Base-by-base conservation (phyloP, 2,329 filamentous ascomycete species). In the Aureobasidium sp. region DNA sequence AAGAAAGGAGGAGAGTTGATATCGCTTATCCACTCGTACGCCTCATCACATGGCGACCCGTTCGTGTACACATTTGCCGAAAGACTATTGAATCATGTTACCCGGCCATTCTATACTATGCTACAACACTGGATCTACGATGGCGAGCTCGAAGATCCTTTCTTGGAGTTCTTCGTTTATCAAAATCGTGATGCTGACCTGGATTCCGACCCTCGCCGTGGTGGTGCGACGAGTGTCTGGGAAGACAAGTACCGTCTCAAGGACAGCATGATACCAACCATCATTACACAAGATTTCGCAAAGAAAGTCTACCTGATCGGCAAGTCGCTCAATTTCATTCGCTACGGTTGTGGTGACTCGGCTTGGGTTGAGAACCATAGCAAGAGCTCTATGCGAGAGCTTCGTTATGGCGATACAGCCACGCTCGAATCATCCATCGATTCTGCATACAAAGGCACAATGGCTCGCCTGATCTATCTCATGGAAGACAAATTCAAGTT, bases 61-160 rank as follows among this genome's bases (percentile, higher is more conserved):
- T 92, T 97, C 67, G 94, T 99, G 29, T 89, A 89, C 65, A 87
- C 87, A 0, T 97, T 97, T 77, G 94, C 94, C 0, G 93, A 97
- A 74, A 86, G 93, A 27, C 81, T 99, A 31, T 82, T 99, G 6
- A 82, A 83, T 6, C 90, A 93, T 69, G 89, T 99, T 60, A 97
- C 94, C 1, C 83, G 89, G 17, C 95, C 95, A 0, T 99, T 99
- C 72, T 99, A 99, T 73, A 90, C 95, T 69, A 97, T 99, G 79
- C 80, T 99, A 60, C 86, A 91, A 61, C 89, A 91, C 69, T 99
- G 94, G 94, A 96, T 99, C 56, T 99, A 99, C 71, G 93, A 99
- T 70, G 94, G 94, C 64, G 95, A 99, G 78, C 82, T 99, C 15
- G 91, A 90, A n/a, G 94, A 99, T 74, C 94, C 95, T 0, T 97